Evolutionary conservation across 73 alveolate genomes (phyloP).

Genomic region (Paramecium sexaurelia): DNA sequence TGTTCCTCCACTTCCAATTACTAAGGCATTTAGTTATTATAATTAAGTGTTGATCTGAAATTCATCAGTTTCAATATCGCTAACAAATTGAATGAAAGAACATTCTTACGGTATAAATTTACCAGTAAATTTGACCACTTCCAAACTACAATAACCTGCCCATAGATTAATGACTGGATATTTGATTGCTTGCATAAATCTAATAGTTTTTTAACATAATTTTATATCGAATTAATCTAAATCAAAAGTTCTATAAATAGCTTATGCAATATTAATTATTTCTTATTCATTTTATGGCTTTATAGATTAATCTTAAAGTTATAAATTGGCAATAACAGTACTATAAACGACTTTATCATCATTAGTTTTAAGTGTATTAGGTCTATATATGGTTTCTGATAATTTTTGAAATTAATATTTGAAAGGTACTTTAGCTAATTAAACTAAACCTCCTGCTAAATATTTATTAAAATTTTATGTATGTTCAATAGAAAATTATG

Average conservation of each 20-base stretch:
- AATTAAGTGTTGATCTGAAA: background rate
- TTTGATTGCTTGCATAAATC: background rate
- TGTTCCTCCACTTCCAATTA: constrained; percentile 57
- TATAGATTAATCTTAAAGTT: background rate
- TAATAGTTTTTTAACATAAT: background rate
- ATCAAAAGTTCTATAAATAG: background rate
- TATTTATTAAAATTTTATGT: background rate
- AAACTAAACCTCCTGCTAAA: constrained; percentile 18
- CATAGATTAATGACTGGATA: constrained; percentile 35
- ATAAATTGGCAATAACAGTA: background rate
- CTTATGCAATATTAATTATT: background rate
- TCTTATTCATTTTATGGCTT: background rate
- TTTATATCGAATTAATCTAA: background rate
- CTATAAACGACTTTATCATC: background rate
- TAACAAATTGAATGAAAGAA: background rate
- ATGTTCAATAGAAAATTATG: constrained; percentile 36
- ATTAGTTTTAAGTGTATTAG: background rate
- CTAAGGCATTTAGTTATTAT: background rate
- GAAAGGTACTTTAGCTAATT: constrained; percentile 40
- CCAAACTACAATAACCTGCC: constrained; percentile 29
- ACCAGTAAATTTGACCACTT: constrained; percentile 45
- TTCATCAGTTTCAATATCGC: constrained; percentile 11
- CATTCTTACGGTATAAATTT: constrained; percentile 24
- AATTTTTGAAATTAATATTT: background rate
- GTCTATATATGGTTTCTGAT: background rate